Evolutionary conservation across 139 green algal species (phyloP), one percentile per base, ranked within the genome.

Genomic region (Chlorella sp.): DNA sequence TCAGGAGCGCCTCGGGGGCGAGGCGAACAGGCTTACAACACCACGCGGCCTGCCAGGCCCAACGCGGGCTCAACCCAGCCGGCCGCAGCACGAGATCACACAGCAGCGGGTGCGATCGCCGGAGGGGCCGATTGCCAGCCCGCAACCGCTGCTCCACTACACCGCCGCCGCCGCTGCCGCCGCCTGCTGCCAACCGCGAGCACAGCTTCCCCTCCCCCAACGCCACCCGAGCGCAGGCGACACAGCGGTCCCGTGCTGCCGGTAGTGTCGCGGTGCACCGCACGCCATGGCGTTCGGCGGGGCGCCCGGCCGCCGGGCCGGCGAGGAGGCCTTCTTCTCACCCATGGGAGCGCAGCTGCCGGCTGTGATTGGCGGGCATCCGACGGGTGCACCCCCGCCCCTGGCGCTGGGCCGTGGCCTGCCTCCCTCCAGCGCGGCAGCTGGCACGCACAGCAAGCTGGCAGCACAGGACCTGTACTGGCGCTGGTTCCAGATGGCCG

Each of bases 401-500:
- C 69, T 39, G 71, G 17, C 47, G 25, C 39, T 47, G 39, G 51
- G 25, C 38, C 20, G 26, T 26, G 56, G n/a, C 34, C 28, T 16
- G 47, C 13, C 62, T 21, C 34, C 44, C 12, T 11, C 32, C 47
- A 65, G 51, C 70, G 28, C 51, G 1, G 26, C 70, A 65, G 70
- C 81, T 7, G 55, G 41, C 56, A 82, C 71, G 28, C 72, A 73
- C 41, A 38, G 32, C 60, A 75, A 81, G 30, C 57, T 86, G n/a
- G 57, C 39, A 0, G 41, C 65, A 20, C 57, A 86, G 17, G 82
- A 84, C 21, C n/a, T 87, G 21, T 91, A 90, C 80, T 51, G 75
- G 34, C 32, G 83, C 20, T 91, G 87, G 87, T 90, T 90, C 60
- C 69, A 85, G 55, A 39, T 81, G 30, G 86, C 86, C 18, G 87